Evolutionary conservation across 352 stramenopile genomes (phyloP), one percentile per base, ranked within the genome.

Genomic region (Pythium chondricola): DNA sequence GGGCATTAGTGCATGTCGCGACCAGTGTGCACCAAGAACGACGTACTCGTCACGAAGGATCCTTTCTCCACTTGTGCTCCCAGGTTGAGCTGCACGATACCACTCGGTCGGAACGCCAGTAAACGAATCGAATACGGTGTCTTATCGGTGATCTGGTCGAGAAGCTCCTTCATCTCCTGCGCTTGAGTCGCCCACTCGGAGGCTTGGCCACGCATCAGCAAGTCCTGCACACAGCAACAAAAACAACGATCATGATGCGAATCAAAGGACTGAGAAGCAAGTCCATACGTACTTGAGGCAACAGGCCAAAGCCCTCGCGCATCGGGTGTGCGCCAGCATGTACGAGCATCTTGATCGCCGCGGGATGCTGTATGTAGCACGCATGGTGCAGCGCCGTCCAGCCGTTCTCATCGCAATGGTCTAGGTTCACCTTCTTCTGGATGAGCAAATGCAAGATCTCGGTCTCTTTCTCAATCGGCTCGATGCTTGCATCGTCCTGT

Each of bases 321-420:
- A 81, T 85, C 3, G 80, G 74, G 31, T 68, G 61, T 2, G 83
- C 80, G 16, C 80, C 78, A 1, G 67, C 73, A 41, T 92, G 72
- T 14, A 89, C 71, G 9, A 93, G 69, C 69, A 88, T 87, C 26
- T 69, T 72, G 22, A 90, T 78, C 4, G 80, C 78, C 11, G 82
- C 61, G 2, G 76, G 57, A 47, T 83, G 89, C 57, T 89, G 78
- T 47, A 82, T 71, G 33, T 75, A 87, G 62, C 83, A 92, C 38
- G 78, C 80, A 44, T 92, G 67, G 35, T 93, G 83, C 21, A 93
- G 58, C 31, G 80, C 80, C 10, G 83, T 92, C 80, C 83, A 89
- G 16, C 78, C 74, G 43, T 91, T 88, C 44, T 93, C 83, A 35
- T 93, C 83, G 30, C 71, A 71, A 42, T 93, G 83, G 58, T 90